Conservation (phyloP, 1,284 basidiomycete genomes). For the Singerocomus inundabilis region DNA sequence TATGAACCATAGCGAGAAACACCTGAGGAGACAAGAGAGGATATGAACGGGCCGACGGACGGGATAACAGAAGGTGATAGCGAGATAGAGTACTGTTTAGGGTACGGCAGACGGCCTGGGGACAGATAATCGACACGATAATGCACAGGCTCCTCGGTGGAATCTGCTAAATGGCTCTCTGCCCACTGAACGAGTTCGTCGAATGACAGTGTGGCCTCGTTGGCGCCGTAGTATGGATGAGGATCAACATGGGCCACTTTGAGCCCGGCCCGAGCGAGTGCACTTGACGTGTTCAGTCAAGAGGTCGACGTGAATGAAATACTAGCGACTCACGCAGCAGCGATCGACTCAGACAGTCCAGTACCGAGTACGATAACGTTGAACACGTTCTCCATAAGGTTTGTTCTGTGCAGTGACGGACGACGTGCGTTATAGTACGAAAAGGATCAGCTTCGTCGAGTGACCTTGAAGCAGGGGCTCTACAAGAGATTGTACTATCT, state of each 20-base stretch:
- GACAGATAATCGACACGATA: conserved; percentile 47
- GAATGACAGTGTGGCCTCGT: conserved; percentile 79
- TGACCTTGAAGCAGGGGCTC: no score
- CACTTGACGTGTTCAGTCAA: conserved; percentile 45
- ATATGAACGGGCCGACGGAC: conserved; percentile 77
- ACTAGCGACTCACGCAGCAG: conserved; percentile 71
- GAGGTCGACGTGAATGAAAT: not conserved
- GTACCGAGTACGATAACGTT: conserved; percentile 87
- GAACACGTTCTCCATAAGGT: conserved; percentile 47
- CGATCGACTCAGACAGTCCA: conserved; percentile 83
- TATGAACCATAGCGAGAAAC: conserved; percentile 92
- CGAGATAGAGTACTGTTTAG: conserved; percentile 83
- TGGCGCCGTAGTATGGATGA: conserved; percentile 83
- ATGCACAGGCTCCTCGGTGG: conserved; percentile 22
- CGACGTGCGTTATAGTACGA: no score
- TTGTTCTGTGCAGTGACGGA: no score
- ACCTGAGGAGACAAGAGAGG: conserved; percentile 78
- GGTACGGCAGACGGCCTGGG: conserved; percentile 45
- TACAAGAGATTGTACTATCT: no score
- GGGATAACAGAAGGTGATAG: conserved; percentile 83
- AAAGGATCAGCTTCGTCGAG: no score
- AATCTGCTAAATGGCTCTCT: conserved; percentile 34
- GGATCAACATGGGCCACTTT: conserved; percentile 86
- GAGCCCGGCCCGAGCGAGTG: conserved; percentile 84
- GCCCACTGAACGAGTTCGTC: conserved; percentile 80